A percentile compares a stretch with the other conserved stretches of the same genome.
phyloP scores from a whole-genome alignment of 352 stramenopile species.

The Lagenidium sp. region DNA sequence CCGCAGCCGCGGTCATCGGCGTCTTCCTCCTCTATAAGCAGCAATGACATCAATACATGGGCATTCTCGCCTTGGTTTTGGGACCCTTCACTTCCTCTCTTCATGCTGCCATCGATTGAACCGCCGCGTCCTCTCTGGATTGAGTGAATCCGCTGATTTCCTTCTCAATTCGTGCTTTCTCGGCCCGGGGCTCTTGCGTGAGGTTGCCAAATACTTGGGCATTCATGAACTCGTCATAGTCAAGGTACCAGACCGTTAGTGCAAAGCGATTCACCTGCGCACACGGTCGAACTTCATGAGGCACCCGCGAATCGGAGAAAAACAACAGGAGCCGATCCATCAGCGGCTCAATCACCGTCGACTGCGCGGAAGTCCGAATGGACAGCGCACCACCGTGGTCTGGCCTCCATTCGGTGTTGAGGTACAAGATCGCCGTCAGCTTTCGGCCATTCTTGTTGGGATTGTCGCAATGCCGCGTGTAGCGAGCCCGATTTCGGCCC shows the following conservation, averaged over 20 bases:
- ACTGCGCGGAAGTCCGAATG: too few species aligned
- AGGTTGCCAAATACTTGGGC: conserved; percentile 23
- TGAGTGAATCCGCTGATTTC: background rate
- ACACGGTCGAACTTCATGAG: conserved; percentile 29
- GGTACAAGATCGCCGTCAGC: conserved; percentile 43
- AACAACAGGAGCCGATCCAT: conserved; percentile 33
- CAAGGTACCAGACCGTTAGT: conserved; percentile 54
- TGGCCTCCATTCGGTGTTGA: conserved; percentile 37
- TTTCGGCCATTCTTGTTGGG: conserved; percentile 36
- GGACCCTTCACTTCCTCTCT: too few species aligned
- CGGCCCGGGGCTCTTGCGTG: background rate
- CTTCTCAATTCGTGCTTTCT: conserved; percentile 10
- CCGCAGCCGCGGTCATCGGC: conserved; percentile 1
- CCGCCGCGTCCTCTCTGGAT: background rate
- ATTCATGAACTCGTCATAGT: conserved; percentile 44
- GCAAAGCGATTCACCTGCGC: conserved; percentile 20
- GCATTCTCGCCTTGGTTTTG: too few species aligned
- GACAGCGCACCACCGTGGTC: conserved; percentile 24
- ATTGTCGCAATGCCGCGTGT: conserved; percentile 47
- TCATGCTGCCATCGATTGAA: too few species aligned
- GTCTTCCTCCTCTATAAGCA: background rate
- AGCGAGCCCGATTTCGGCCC: conserved; percentile 18
- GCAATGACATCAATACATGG: too few species aligned
- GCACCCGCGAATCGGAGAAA: conserved; percentile 31
- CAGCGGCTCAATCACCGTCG: conserved; percentile 9